phyloP scores from a whole-genome alignment of 1,284 basidiomycete species.

The Ustilago crameri region DNA sequence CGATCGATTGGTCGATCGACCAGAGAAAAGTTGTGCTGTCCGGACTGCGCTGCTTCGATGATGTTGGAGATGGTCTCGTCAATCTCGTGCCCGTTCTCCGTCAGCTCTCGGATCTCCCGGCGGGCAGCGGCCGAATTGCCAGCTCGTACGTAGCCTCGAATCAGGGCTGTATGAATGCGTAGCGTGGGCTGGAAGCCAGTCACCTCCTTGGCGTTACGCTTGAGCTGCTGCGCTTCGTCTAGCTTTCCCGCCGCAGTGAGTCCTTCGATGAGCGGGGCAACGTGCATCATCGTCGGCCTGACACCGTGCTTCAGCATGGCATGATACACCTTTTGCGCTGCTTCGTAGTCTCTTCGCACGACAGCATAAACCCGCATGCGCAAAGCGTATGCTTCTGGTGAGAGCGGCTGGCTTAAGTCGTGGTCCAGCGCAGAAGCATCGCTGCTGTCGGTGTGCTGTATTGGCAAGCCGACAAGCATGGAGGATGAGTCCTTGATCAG shows the following conservation, averaged over 20 bases:
- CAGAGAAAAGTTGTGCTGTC: slow-evolving; percentile 13
- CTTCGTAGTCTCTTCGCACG: slow-evolving; percentile 34
- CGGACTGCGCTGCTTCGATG: slow-evolving; percentile 36
- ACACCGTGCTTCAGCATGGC: slow-evolving; percentile 45
- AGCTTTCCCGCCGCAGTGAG: slow-evolving; percentile 30
- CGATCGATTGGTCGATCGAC: slow-evolving; percentile 19
- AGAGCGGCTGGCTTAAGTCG: slow-evolving; percentile 26
- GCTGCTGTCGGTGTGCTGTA: background rate
- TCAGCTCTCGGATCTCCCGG: slow-evolving; percentile 31
- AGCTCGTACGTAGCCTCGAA: slow-evolving; percentile 33
- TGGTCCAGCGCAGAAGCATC: slow-evolving; percentile 4
- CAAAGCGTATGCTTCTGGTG: slow-evolving; percentile 40
- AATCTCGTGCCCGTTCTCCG: slow-evolving; percentile 23
- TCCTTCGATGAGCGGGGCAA: slow-evolving; percentile 50
- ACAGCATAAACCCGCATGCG: slow-evolving; percentile 51
- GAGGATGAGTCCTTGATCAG: slow-evolving; percentile 27
- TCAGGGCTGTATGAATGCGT: slow-evolving; percentile 46
- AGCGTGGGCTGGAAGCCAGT: slow-evolving; percentile 26
- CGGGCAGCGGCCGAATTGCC: slow-evolving; percentile 20
- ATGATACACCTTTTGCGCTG: slow-evolving; percentile 42
- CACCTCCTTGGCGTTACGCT: slow-evolving; percentile 31
- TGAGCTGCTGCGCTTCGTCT: slow-evolving; percentile 37
- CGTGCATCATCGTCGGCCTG: slow-evolving; percentile 43
- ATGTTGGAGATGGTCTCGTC: slow-evolving; percentile 42
- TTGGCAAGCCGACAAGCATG: slow-evolving; percentile 1